Conservation (phyloP, 75 land plant species). For the Selaginella tamariscina region DNA sequence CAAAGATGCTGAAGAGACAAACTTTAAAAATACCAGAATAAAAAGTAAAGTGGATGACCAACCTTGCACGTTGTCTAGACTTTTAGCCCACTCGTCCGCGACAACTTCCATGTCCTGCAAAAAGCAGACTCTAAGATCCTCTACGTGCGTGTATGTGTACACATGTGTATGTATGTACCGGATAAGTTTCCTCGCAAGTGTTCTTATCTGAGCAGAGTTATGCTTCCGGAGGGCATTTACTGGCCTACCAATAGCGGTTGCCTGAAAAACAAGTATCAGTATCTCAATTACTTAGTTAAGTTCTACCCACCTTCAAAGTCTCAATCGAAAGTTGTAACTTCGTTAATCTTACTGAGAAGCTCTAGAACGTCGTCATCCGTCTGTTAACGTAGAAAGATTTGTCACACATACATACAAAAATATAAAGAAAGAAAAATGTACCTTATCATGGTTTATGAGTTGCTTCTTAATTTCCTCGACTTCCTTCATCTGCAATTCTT, state of each 20-base stretch:
- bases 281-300: too few species aligned
- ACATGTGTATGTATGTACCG: slow-evolving; percentile 31
- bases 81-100: slow-evolving; percentile 63
- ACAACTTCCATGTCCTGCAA: slow-evolving; percentile 72
- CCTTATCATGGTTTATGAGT: background rate
- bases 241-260: slow-evolving; percentile 76
- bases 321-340: background rate
- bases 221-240: slow-evolving; percentile 64
- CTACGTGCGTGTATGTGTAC: background rate
- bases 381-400: background rate
- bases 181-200: slow-evolving; percentile 46
- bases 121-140: background rate
- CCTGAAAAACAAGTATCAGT: slow-evolving; percentile 38
- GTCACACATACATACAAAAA: background rate
- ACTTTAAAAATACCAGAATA: background rate
- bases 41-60: background rate
- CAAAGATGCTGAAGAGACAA: background rate
- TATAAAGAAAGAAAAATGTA: background rate
- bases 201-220: slow-evolving; percentile 43
- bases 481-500: background rate
- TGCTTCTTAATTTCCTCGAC: background rate
- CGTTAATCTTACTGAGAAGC: background rate
- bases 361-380: background rate
- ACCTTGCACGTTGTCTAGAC: slow-evolving; percentile 25
- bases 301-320: background rate